phyloP scores from a whole-genome alignment of 257 asterid species.

The Rehmannia glutinosa region DNA sequence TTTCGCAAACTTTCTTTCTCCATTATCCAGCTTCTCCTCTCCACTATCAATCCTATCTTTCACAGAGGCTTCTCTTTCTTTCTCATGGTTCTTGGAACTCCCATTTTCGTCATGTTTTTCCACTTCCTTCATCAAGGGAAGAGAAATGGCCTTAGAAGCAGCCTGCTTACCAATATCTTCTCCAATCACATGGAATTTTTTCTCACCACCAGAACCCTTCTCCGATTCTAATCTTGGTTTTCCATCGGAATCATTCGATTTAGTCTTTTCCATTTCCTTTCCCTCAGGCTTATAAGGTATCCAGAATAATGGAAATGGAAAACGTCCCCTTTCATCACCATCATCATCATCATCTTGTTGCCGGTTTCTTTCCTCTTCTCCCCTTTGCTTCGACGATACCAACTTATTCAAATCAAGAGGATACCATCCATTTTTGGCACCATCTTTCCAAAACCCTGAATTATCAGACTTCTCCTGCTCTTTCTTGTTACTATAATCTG shows the following conservation, averaged over 20 bases:
- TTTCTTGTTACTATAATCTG: conserved; percentile 17
- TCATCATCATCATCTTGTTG: conserved; percentile 20
- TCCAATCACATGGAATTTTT: background rate
- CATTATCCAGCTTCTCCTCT: conserved; percentile 20
- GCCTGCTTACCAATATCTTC: background rate
- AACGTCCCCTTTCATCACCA: conserved; percentile 12
- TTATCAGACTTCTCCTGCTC: conserved; percentile 12
- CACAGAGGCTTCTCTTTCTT: conserved; percentile 8
- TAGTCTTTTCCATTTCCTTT: background rate
- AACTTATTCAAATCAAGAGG: conserved; percentile 30
- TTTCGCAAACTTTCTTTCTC: conserved; percentile 13
- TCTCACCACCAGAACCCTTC: conserved; percentile 9
- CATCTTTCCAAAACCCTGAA: background rate
- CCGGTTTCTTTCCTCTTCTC: conserved; percentile 5
- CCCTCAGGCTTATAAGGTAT: conserved; percentile 48
- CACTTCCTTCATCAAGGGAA: conserved; percentile 40
- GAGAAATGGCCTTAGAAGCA: conserved; percentile 12
- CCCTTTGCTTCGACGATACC: conserved; percentile 23
- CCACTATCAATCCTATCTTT: background rate
- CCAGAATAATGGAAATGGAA: conserved; percentile 57
- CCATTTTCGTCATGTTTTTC: conserved; percentile 18
- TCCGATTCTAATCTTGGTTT: conserved; percentile 9
- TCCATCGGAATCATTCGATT: background rate
- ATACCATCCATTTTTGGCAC: conserved; percentile 33
- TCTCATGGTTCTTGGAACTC: background rate